Evolutionary conservation across 768 basidiomycete genomes (phyloP).

Genomic region (Rossbeevera mucosa): DNA sequence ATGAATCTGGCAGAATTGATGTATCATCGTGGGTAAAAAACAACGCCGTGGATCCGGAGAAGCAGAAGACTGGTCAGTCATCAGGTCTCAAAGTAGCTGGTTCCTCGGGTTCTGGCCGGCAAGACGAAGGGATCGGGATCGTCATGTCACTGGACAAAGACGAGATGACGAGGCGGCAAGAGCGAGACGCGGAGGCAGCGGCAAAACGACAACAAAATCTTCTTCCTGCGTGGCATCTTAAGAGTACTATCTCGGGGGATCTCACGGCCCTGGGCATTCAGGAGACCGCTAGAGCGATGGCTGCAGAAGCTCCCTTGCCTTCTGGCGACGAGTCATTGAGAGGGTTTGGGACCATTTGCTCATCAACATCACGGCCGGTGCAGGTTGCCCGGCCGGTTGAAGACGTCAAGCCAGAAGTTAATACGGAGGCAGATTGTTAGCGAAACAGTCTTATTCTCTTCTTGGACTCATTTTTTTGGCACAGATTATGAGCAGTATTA

Average conservation of each 20-base stretch:
- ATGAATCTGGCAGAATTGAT: conserved; percentile 55
- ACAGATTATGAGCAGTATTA: conserved; percentile 82
- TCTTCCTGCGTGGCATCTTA: conserved; percentile 91
- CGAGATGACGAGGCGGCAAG: conserved; percentile 64
- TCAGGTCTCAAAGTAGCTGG: conserved; percentile 72
- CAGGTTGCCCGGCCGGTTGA: conserved; percentile 25
- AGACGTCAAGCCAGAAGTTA: conserved; percentile 46
- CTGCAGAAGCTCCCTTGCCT: conserved; percentile 30
- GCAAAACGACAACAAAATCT: conserved; percentile 87
- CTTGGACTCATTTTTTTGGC: background rate
- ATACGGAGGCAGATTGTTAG: conserved; percentile 66
- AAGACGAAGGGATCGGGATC: conserved; percentile 78
- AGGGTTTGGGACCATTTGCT: conserved; percentile 58
- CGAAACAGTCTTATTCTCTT: background rate
- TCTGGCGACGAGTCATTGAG: conserved; percentile 71
- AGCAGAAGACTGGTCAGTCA: conserved; percentile 48
- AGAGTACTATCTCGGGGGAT: conserved; percentile 92
- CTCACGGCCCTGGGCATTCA: conserved; percentile 81
- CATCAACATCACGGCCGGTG: conserved; percentile 24
- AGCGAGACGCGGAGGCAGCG: conserved; percentile 77
- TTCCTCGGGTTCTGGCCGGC: conserved; percentile 49
- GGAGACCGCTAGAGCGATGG: conserved; percentile 56
- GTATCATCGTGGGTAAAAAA: conserved; percentile 78
- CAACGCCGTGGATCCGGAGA: conserved; percentile 61
- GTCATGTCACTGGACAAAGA: conserved; percentile 90